phyloP scores from a whole-genome alignment of 108 stramenopile species.

The Aurantiochytrium sp. region DNA sequence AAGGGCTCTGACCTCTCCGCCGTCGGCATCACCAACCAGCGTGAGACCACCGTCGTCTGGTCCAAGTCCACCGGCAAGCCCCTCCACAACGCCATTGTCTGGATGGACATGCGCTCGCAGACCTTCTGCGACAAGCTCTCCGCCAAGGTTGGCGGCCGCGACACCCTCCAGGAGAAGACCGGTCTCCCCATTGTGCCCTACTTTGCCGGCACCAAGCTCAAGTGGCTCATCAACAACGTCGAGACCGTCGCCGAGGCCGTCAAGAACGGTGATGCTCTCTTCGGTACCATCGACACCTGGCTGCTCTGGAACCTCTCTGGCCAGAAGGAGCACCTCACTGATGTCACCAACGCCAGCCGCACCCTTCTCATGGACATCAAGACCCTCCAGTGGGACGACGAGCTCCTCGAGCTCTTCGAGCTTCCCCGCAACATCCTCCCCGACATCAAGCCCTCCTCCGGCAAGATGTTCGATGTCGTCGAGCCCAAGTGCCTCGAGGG shows the following conservation, averaged over 20 bases:
- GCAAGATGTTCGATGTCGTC: constrained; percentile 17
- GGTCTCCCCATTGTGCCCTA: constrained; percentile 90
- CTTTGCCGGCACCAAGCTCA: constrained; percentile 90
- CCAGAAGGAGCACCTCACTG: constrained; percentile 70
- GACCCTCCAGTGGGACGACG: constrained; percentile 72
- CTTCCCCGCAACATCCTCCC: constrained; percentile 15
- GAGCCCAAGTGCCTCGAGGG: constrained; percentile 37
- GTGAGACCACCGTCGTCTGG: constrained; percentile 95
- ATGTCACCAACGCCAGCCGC: constrained; percentile 87
- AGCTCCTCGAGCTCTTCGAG: constrained; percentile 56
- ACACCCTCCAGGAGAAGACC: constrained; percentile 69
- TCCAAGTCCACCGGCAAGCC: constrained; percentile 74
- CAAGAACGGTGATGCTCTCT: constrained; percentile 48
- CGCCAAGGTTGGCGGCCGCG: constrained; percentile 44
- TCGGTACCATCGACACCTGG: constrained; percentile 96
- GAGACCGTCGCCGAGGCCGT: constrained; percentile 47
- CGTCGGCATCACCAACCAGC: constrained; percentile 96
- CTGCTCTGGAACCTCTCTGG: constrained; percentile 77
- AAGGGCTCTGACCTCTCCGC: constrained; percentile 40
- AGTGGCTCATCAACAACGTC: constrained; percentile 84
- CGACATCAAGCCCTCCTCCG: background rate
- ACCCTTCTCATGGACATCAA: constrained; percentile 83
- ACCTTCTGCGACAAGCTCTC: constrained; percentile 65
- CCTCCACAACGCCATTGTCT: constrained; percentile 91
- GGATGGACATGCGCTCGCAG: constrained; percentile 85